Conservation (phyloP, 176 grass and related monocot species). For the Rhynchospora breviuscula region DNA sequence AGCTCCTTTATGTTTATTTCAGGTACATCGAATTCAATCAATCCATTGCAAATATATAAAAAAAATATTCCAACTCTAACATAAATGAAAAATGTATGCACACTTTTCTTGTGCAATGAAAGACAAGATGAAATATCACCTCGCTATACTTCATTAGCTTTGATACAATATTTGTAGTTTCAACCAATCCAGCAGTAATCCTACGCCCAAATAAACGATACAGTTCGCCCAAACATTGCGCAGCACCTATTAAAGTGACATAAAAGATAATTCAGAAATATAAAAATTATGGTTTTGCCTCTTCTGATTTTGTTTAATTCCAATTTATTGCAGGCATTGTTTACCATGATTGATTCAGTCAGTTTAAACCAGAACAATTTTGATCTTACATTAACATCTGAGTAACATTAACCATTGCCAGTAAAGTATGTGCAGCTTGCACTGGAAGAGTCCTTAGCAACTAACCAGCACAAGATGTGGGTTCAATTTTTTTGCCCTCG, state of each 20-base stretch:
- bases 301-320: background rate
- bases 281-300: background rate
- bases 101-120: background rate
- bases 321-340: background rate
- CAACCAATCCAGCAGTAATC: slow-evolving; percentile 84
- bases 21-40: background rate
- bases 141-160: slow-evolving; percentile 94
- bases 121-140: slow-evolving; percentile 33
- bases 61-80: background rate
- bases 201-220: slow-evolving; percentile 75
- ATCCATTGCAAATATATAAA: background rate
- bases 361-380: background rate
- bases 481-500: slow-evolving; percentile 79
- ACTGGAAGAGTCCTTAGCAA: slow-evolving; percentile 23
- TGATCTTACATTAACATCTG: background rate
- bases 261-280: background rate
- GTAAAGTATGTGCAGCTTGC: background rate
- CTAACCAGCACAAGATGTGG: slow-evolving; percentile 75
- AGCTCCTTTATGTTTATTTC: background rate
- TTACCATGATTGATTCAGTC: background rate
- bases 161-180: slow-evolving; percentile 79
- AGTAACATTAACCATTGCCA: background rate
- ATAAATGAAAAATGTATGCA: background rate
- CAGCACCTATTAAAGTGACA: slow-evolving; percentile 47
- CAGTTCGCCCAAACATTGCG: slow-evolving; percentile 83